These are phyloP conservation scores for Hordeum pubiflorum DNA, from an alignment of 202 grass and related monocot species.

Conservation along the genomic window DNA sequence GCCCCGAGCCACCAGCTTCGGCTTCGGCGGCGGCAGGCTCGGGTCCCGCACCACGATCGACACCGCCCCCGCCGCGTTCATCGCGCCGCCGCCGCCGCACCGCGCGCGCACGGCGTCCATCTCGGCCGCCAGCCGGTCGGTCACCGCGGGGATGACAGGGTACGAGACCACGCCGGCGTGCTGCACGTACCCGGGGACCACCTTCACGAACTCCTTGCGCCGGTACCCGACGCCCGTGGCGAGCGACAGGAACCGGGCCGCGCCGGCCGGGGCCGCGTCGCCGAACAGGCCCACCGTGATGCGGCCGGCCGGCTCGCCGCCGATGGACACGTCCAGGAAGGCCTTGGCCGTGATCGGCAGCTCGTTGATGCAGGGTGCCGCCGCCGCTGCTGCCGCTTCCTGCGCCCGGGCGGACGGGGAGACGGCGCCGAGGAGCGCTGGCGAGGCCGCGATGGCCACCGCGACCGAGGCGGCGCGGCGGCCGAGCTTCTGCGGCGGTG, in stretches of 20 bases:
- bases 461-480: constrained; percentile 46
- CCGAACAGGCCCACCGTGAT: constrained; percentile 68
- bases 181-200: constrained; percentile 72
- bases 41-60: constrained; percentile 73
- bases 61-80: constrained; percentile 53
- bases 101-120: constrained; percentile 35
- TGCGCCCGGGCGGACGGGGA: constrained; percentile 26
- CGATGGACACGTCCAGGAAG: constrained; percentile 82
- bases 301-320: constrained; percentile 65
- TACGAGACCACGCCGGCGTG: constrained; percentile 61
- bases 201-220: constrained; percentile 88
- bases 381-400: neutral
- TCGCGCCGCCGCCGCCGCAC: constrained; percentile 2
- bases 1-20: constrained; percentile 67
- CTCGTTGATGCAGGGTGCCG: neutral
- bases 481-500: constrained; percentile 26
- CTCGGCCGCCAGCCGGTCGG: constrained; percentile 44
- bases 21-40: constrained; percentile 60
- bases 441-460: constrained; percentile 32
- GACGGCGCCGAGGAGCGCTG: constrained; percentile 22
- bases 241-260: constrained; percentile 56
- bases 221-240: constrained; percentile 67
- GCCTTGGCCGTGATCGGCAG: constrained; percentile 38
- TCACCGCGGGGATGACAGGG: constrained; percentile 26
- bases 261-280: constrained; percentile 33